phyloP scores from a whole-genome alignment of 768 basidiomycete genomes.

The Grammothele lineata region DNA sequence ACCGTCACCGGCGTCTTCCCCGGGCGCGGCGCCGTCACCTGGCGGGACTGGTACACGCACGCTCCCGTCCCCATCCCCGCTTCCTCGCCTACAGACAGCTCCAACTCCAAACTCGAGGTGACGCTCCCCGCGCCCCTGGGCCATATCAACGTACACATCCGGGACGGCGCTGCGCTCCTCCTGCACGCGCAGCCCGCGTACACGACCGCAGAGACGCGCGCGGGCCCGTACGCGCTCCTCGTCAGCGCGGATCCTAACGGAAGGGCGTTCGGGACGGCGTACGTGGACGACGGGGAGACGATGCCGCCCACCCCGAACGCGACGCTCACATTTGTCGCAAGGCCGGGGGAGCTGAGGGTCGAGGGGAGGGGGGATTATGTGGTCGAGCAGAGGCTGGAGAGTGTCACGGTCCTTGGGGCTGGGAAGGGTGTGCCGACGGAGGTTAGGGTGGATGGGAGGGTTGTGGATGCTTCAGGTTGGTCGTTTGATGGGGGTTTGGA shows the following conservation, averaged over 20 bases:
- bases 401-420: conserved; percentile 56
- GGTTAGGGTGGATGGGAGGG: conserved; percentile 22
- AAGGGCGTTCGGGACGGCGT: conserved; percentile 53
- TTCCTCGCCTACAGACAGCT: conserved; percentile 31
- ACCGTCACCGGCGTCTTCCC: conserved; percentile 67
- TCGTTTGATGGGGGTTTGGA: conserved; percentile 34
- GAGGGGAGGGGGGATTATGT: conserved; percentile 33
- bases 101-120: too few species aligned
- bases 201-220: conserved; percentile 62
- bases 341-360: conserved; percentile 34
- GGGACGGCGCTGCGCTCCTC: conserved; percentile 64
- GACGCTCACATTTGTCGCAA: conserved; percentile 42
- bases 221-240: conserved; percentile 59
- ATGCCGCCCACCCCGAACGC: conserved; percentile 52
- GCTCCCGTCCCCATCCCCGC: conserved; percentile 42
- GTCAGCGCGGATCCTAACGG: conserved; percentile 48
- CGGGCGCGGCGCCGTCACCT: conserved; percentile 50
- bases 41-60: conserved; percentile 76
- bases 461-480: conserved; percentile 28
- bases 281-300: conserved; percentile 68
- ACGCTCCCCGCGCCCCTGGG: conserved; percentile 65
- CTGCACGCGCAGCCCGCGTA: conserved; percentile 60
- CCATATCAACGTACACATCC: conserved; percentile 73
- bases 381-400: conserved; percentile 43
- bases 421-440: conserved; percentile 27